Evolutionary conservation across 106 monocot species (phyloP).

Genomic region (Dioscorea alata): DNA sequence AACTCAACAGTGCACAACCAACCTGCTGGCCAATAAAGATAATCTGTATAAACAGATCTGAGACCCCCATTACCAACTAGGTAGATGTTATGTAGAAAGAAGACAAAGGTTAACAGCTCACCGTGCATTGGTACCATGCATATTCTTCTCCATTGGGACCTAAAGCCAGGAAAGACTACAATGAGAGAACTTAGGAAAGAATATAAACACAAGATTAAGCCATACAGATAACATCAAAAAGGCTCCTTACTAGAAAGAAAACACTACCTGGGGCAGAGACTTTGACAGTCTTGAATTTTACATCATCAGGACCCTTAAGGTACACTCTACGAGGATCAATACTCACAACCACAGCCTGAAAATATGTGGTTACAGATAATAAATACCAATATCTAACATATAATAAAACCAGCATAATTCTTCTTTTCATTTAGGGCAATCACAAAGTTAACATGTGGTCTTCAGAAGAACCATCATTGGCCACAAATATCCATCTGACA

Average conservation of each 20-base stretch:
- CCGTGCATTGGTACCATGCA: slow-evolving; percentile 99
- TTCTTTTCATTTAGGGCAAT: too few relatives aligned
- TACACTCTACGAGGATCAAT: slow-evolving; percentile 92
- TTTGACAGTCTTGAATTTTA: slow-evolving; percentile 75
- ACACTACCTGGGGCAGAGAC: slow-evolving; percentile 52
- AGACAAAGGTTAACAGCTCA: slow-evolving; percentile 18
- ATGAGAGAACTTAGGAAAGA: not conserved
- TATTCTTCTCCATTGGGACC: slow-evolving; percentile 93
- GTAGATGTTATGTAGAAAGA: not conserved
- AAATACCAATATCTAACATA: not conserved
- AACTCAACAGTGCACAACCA: too few relatives aligned
- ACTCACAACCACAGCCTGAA: slow-evolving; percentile 97
- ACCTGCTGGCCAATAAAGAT: too few relatives aligned
- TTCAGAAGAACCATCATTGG: too few relatives aligned
- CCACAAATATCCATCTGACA: too few relatives aligned
- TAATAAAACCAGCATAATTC: not conserved
- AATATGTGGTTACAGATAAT: slow-evolving; percentile 3
- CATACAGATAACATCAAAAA: not conserved
- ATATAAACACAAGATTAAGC: not conserved
- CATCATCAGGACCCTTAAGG: slow-evolving; percentile 65
- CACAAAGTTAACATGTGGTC: too few relatives aligned
- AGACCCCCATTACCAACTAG: not conserved
- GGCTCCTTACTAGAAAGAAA: slow-evolving; percentile 1
- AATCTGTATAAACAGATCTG: too few relatives aligned
- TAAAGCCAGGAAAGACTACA: slow-evolving; percentile 20